These are phyloP conservation scores for Alternaria rosae DNA, from an alignment of 2,329 filamentous ascomycete species.

Conservation along the genomic window DNA sequence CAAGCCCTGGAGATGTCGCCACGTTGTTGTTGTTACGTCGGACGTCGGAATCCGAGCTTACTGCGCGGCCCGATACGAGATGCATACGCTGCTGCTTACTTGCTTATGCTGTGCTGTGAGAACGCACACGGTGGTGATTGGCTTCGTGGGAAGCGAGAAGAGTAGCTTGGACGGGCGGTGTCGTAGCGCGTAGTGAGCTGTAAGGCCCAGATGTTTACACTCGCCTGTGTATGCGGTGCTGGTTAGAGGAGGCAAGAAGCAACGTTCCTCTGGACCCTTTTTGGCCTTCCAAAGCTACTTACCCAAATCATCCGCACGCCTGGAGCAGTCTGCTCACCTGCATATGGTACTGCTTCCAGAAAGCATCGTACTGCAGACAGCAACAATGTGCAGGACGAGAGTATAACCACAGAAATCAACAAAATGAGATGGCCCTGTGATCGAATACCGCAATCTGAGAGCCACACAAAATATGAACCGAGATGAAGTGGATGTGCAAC, in stretches of 20 bases:
- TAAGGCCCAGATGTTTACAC: neutral
- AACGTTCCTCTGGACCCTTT: neutral
- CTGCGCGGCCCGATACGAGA: constrained; percentile 1
- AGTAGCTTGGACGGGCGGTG: neutral
- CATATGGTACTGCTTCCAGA: neutral
- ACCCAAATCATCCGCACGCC: neutral
- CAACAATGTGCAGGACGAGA: neutral
- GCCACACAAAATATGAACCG: neutral
- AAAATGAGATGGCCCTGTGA: too few relatives aligned
- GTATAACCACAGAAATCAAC: neutral
- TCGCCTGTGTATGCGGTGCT: neutral
- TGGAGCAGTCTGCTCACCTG: neutral
- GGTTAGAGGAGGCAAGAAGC: neutral
- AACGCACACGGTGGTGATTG: neutral
- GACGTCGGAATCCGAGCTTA: neutral
- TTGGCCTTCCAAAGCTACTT: neutral
- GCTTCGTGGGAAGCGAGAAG: neutral
- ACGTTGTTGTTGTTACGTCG: neutral
- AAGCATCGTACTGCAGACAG: neutral
- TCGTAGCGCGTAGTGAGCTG: neutral
- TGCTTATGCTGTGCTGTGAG: neutral
- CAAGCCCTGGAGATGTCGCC: constrained; percentile 1
- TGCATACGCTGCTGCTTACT: neutral
- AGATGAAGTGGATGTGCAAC: neutral
- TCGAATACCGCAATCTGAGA: neutral